These are phyloP conservation scores for Pichia terricola DNA, from an alignment of 1,139 yeast species.

Conservation along the genomic window DNA sequence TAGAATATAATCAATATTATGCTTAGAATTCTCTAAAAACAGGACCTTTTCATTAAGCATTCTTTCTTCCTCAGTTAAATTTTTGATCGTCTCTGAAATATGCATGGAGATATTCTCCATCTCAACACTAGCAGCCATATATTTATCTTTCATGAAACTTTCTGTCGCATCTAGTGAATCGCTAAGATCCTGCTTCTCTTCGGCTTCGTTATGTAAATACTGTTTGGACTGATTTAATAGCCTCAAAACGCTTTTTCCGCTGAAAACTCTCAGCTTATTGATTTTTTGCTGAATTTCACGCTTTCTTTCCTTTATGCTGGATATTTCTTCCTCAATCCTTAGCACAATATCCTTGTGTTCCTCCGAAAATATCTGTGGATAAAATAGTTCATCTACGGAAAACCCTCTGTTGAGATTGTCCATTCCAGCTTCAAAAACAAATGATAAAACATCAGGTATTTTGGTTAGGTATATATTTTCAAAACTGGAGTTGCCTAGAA, in stretches of 20 bases:
- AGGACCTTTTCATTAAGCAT: background rate
- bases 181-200: background rate
- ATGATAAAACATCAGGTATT: slow-evolving; percentile 31
- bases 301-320: slow-evolving; percentile 1
- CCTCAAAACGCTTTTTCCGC: slow-evolving; percentile 25
- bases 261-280: slow-evolving; percentile 23
- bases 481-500: background rate
- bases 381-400: slow-evolving; percentile 28
- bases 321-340: slow-evolving; percentile 18
- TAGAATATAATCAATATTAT: slow-evolving; percentile 21
- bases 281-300: slow-evolving; percentile 11
- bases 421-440: slow-evolving; percentile 28
- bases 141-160: slow-evolving; percentile 8
- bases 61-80: slow-evolving; percentile 10
- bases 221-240: slow-evolving; percentile 3
- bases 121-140: slow-evolving; percentile 9
- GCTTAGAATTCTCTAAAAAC: slow-evolving; percentile 6
- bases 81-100: slow-evolving; percentile 12
- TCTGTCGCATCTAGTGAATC: background rate
- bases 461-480: slow-evolving; percentile 20
- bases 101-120: slow-evolving; percentile 6
- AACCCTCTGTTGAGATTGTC: slow-evolving; percentile 29
- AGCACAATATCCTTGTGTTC: slow-evolving; percentile 13
- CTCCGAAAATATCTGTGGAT: slow-evolving; percentile 37
- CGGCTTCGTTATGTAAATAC: slow-evolving; percentile 1